Evolutionary conservation across 495 filamentous ascomycete genomes (phyloP).

Genomic region (Talaromyces thailandensis): DNA sequence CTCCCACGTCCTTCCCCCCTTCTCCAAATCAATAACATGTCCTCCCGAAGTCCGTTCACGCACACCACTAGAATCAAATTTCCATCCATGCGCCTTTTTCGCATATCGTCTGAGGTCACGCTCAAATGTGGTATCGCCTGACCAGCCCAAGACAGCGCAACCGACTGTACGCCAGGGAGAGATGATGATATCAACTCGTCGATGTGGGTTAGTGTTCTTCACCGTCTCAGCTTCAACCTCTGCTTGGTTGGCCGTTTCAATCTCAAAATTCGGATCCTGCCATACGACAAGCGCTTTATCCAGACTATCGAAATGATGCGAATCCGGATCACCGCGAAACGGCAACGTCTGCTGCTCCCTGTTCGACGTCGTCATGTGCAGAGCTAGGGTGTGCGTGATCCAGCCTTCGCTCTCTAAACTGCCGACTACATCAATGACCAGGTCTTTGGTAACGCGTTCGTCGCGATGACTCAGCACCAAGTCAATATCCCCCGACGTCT

Average conservation of each 20-base stretch:
- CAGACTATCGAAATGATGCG: slow-evolving; percentile 61
- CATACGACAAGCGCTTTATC: slow-evolving; percentile 92
- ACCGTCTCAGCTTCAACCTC: slow-evolving; percentile 1
- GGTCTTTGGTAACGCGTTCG: slow-evolving; percentile 49
- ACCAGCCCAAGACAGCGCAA: slow-evolving; percentile 84
- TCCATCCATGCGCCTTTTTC: slow-evolving; percentile 63
- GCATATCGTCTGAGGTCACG: slow-evolving; percentile 75
- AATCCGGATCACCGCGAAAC: slow-evolving; percentile 27
- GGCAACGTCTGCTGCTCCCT: slow-evolving; percentile 63
- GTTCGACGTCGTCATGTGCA: slow-evolving; percentile 56
- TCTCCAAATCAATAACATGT: slow-evolving; percentile 57
- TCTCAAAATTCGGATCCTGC: slow-evolving; percentile 59
- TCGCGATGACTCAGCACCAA: slow-evolving; percentile 76
- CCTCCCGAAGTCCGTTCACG: slow-evolving; percentile 54
- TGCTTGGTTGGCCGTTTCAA: not conserved
- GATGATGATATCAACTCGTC: slow-evolving; percentile 90
- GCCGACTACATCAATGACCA: slow-evolving; percentile 59
- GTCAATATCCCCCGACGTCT: slow-evolving; percentile 69
- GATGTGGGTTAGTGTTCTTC: slow-evolving; percentile 67
- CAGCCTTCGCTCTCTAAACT: slow-evolving; percentile 58
- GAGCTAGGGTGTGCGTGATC: slow-evolving; percentile 74
- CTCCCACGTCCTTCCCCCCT: slow-evolving; percentile 45
- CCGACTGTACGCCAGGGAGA: slow-evolving; percentile 81
- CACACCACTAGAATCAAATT: slow-evolving; percentile 88
- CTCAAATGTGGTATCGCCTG: slow-evolving; percentile 81